Conservation (phyloP, 2,329 filamentous ascomycete genomes). For the Zymoseptoria brevis region DNA sequence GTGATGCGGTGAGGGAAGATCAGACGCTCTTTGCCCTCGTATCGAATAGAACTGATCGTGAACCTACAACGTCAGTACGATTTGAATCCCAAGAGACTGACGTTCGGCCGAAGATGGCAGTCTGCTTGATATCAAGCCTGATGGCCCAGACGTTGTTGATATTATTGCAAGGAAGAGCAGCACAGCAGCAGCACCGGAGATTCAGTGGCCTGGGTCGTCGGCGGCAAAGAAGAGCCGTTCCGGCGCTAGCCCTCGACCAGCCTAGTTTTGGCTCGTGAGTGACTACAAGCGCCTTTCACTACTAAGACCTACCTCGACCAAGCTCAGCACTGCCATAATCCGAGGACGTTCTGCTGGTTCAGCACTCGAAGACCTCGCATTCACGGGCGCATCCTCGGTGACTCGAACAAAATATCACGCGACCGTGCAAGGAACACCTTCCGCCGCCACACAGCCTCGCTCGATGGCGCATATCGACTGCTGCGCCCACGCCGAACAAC, state of each 20-base stretch:
- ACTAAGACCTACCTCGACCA: not conserved
- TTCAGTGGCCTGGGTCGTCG: too few species aligned
- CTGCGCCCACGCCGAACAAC: conserved; percentile 3
- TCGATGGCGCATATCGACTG: not conserved
- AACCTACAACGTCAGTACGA: not conserved
- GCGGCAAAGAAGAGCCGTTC: not conserved
- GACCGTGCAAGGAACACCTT: not conserved
- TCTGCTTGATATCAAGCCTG: not conserved
- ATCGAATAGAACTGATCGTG: not conserved
- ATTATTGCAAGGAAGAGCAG: too few species aligned
- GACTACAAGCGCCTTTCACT: not conserved
- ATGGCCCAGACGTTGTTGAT: not conserved
- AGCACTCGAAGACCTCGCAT: not conserved
- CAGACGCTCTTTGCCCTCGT: conserved; percentile 34
- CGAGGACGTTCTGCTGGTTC: not conserved
- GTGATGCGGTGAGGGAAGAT: conserved; percentile 27
- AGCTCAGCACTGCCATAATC: not conserved
- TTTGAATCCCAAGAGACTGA: not conserved
- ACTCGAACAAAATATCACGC: not conserved
- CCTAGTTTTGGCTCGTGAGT: not conserved
- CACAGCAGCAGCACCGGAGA: too few species aligned
- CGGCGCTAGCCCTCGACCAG: not conserved
- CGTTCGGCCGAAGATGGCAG: not conserved
- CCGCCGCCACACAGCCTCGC: not conserved
- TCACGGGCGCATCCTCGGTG: not conserved